These are phyloP conservation scores for Zygnema cylindricum DNA, from an alignment of 139 green algal species.

Conservation along the genomic window DNA sequence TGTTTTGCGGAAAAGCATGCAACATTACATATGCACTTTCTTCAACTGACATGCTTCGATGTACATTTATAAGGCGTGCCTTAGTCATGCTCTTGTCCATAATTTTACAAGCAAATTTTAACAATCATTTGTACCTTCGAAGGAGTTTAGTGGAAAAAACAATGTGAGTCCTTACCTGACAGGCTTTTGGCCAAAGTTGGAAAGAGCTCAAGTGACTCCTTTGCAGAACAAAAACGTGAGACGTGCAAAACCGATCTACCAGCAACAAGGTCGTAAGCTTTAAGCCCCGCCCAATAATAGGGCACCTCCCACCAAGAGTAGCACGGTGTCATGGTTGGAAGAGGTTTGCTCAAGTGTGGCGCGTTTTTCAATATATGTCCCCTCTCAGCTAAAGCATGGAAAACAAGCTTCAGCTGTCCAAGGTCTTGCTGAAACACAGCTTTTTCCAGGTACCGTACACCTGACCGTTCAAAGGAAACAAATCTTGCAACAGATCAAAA, in stretches of 20 bases:
- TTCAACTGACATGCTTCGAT: too few species aligned
- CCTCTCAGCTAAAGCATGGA: slow-evolving; percentile 41
- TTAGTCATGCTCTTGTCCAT: too few species aligned
- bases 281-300: slow-evolving; percentile 89
- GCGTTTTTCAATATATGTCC: slow-evolving; percentile 46
- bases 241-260: slow-evolving; percentile 76
- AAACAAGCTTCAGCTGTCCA: slow-evolving; percentile 62
- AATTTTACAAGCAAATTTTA: too few species aligned
- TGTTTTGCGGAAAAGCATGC: too few species aligned
- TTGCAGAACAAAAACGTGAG: slow-evolving; percentile 76
- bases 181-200: slow-evolving; percentile 42
- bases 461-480: too few species aligned
- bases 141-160: too few species aligned
- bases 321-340: slow-evolving; percentile 78
- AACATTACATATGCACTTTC: too few species aligned
- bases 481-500: too few species aligned
- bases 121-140: too few species aligned
- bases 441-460: slow-evolving; percentile 92
- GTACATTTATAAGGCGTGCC: too few species aligned
- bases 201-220: slow-evolving; percentile 49
- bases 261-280: slow-evolving; percentile 93
- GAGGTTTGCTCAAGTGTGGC: slow-evolving; percentile 42
- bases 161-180: slow-evolving; percentile 23
- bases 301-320: slow-evolving; percentile 98
- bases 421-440: slow-evolving; percentile 85